Evolutionary conservation across 345 rosid species (phyloP).

Genomic region (Eucalyptus victrix): DNA sequence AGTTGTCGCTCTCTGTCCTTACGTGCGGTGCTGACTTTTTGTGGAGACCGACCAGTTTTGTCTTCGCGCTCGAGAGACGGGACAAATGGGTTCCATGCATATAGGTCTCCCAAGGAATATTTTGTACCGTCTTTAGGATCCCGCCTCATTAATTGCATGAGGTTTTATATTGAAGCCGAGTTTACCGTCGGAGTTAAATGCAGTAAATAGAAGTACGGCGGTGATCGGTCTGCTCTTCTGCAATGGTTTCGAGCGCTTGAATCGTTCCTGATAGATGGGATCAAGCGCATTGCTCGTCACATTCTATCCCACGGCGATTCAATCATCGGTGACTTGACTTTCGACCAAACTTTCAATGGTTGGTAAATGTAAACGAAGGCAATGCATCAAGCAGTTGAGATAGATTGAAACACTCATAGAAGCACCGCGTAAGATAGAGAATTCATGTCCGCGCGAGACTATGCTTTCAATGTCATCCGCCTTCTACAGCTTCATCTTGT

Average conservation of each 20-base stretch:
- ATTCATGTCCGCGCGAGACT: background rate
- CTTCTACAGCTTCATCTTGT: background rate
- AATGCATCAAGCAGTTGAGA: background rate
- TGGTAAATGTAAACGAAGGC: background rate
- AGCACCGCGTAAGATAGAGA: background rate
- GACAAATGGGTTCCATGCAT: background rate
- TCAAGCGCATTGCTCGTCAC: background rate
- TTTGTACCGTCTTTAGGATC: background rate
- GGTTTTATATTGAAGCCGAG: background rate
- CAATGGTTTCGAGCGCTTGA: background rate
- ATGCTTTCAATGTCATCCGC: background rate
- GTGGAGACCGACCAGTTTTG: background rate
- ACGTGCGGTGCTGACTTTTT: background rate
- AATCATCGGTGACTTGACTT: background rate
- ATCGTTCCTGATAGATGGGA: background rate
- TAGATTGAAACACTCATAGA: background rate
- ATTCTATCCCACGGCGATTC: background rate
- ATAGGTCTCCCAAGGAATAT: background rate
- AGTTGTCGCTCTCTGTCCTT: background rate
- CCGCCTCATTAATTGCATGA: background rate
- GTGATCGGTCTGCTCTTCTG: background rate
- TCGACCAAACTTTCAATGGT: background rate
- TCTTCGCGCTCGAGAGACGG: background rate
- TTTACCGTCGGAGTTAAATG: background rate
- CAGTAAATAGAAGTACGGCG: background rate